Percentiles rank a stretch among this genome's conserved stretches.
phyloP scores from a whole-genome alignment of 2,329 filamentous ascomycete species.

The Cladosporium sphaerospermum region DNA sequence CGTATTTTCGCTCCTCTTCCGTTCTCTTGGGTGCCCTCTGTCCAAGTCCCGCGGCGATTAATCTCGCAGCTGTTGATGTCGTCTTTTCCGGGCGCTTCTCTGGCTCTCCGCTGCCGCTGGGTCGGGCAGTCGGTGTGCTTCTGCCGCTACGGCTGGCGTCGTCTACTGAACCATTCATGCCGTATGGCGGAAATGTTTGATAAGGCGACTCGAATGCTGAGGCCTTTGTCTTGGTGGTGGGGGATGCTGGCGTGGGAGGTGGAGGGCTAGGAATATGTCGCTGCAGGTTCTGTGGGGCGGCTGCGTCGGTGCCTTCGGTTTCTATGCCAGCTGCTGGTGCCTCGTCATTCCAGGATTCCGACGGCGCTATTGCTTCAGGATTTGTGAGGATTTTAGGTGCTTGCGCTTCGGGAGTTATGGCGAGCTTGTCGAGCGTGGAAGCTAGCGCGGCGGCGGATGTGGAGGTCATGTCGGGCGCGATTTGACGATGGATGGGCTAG shows the following conservation, averaged over 20 bases:
- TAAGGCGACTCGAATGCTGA: slow-evolving; percentile 15
- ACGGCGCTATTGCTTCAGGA: slow-evolving; percentile 19
- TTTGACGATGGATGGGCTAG: neutral
- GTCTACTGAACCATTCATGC: slow-evolving; percentile 18
- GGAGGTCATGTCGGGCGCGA: neutral
- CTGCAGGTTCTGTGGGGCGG: slow-evolving; percentile 19
- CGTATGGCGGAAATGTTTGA: slow-evolving; percentile 22
- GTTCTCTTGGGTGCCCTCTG: slow-evolving; percentile 74
- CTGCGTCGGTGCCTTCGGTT: slow-evolving; percentile 41
- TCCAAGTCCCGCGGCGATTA: slow-evolving; percentile 86
- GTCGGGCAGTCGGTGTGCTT: neutral
- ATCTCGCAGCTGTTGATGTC: slow-evolving; percentile 77
- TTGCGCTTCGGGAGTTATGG: slow-evolving; percentile 21
- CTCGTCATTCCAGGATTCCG: slow-evolving; percentile 76
- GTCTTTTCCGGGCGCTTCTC: slow-evolving; percentile 71
- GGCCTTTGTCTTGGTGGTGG: slow-evolving; percentile 30
- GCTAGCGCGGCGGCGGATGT: slow-evolving; percentile 18
- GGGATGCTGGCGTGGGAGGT: slow-evolving; percentile 61
- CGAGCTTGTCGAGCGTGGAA: slow-evolving; percentile 29
- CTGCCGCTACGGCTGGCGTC: slow-evolving; percentile 8
- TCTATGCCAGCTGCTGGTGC: slow-evolving; percentile 50
- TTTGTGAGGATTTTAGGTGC: slow-evolving; percentile 6
- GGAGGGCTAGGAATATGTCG: slow-evolving; percentile 45
- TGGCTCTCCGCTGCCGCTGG: slow-evolving; percentile 4
- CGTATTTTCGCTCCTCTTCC: slow-evolving; percentile 83